Conservation (phyloP, 1,139 yeast genomes). For the Debaryomyces coudertii region DNA sequence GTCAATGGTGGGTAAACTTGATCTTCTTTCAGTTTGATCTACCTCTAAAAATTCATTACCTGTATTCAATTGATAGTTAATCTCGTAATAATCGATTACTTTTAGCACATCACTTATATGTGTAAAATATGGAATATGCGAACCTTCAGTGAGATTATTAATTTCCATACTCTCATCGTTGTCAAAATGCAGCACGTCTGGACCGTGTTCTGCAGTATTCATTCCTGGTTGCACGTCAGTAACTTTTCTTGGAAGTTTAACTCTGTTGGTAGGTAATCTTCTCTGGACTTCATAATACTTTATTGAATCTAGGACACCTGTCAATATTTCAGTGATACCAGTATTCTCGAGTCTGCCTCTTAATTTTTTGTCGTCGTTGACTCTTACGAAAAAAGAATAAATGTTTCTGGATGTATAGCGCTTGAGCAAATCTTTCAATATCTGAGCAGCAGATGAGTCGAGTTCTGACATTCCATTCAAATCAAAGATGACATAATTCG, state of each 20-base stretch:
- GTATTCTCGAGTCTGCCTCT: constrained; percentile 34
- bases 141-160: constrained; percentile 32
- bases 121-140: constrained; percentile 36
- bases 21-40: constrained; percentile 11
- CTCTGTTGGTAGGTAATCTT: constrained; percentile 10
- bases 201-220: constrained; percentile 1
- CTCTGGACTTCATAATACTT: constrained; percentile 32
- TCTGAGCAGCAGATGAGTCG: constrained; percentile 88
- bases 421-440: constrained; percentile 60
- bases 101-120: constrained; percentile 48
- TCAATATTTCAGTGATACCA: constrained; percentile 35
- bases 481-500: constrained; percentile 76
- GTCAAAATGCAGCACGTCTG: constrained; percentile 8
- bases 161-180: constrained; percentile 20
- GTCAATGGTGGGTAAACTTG: constrained; percentile 7
- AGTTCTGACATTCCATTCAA: constrained; percentile 83
- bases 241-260: constrained; percentile 8
- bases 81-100: constrained; percentile 44
- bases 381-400: constrained; percentile 65
- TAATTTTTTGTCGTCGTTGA: constrained; percentile 45
- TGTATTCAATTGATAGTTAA: constrained; percentile 9
- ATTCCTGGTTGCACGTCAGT: constrained; percentile 2
- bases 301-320: constrained; percentile 29
- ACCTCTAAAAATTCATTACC: constrained; percentile 7
- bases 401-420: constrained; percentile 61